phyloP scores from a whole-genome alignment of 2,329 filamentous ascomycete genomes.

The Paramyrothecium roridum region DNA sequence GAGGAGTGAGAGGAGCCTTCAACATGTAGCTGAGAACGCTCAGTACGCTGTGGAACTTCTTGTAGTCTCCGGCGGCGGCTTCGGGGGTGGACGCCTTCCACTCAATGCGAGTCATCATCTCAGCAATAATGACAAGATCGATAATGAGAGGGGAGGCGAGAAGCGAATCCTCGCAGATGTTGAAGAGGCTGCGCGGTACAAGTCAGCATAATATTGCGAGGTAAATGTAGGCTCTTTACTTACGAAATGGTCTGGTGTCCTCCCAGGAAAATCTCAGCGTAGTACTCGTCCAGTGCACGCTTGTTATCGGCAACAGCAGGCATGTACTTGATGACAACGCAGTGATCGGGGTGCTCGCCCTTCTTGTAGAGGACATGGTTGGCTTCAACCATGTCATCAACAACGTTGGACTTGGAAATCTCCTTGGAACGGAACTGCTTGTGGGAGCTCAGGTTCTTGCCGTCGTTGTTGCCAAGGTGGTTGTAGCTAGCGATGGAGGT shows the following conservation, averaged over 20 bases:
- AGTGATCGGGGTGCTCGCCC: conserved; percentile 95
- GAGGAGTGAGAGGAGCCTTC: conserved; percentile 88
- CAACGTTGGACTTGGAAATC: conserved; percentile 98
- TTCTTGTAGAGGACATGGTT: conserved; percentile 87
- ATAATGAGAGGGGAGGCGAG: conserved; percentile 96
- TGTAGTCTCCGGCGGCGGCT: conserved; percentile 65
- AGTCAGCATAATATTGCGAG: conserved; percentile 10
- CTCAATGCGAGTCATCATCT: conserved; percentile 98
- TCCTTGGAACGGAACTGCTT: conserved; percentile 99
- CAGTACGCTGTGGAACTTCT: conserved; percentile 94
- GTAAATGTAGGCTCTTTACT: conserved; percentile 23
- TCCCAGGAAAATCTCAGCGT: conserved; percentile 98
- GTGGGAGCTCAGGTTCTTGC: conserved; percentile 96
- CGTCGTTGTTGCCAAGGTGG: conserved; percentile 98
- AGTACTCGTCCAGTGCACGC: conserved; percentile 98
- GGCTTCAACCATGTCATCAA: conserved; percentile 98
- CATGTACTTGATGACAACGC: conserved; percentile 99
- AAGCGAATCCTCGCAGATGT: conserved; percentile 97
- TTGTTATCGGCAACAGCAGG: conserved; percentile 98
- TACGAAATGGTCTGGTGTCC: conserved; percentile 94
- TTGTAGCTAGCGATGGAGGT: conserved; percentile 99
- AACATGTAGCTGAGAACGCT: conserved; percentile 99
- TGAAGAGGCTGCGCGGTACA: conserved; percentile 76
- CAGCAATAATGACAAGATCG: conserved; percentile 85
- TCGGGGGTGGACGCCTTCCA: conserved; percentile 68